Percentiles rank a stretch among this genome's conserved stretches.
Conservation (phyloP, 495 filamentous ascomycete genomes). For the Lasiosphaeris hirsuta region DNA sequence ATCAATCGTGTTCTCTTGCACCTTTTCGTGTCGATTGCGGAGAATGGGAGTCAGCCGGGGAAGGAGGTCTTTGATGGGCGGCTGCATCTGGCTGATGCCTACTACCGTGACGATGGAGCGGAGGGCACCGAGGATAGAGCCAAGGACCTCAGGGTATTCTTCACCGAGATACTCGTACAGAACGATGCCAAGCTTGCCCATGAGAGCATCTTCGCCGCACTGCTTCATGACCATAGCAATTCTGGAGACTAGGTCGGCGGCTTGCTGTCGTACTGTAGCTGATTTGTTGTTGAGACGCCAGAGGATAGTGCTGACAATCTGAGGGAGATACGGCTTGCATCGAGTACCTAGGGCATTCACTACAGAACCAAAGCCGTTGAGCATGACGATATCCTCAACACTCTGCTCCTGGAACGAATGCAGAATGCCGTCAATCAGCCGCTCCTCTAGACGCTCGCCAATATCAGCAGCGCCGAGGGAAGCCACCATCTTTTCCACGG, state of each 20-base stretch:
- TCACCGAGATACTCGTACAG: slow-evolving; percentile 98
- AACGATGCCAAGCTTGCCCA: slow-evolving; percentile 95
- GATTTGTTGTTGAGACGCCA: slow-evolving; percentile 98
- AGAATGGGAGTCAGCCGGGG: slow-evolving; percentile 95
- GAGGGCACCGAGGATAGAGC: slow-evolving; percentile 92
- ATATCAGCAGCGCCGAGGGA: slow-evolving; percentile 92
- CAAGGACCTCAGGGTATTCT: slow-evolving; percentile 97
- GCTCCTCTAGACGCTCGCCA: slow-evolving; percentile 85
- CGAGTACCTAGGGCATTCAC: slow-evolving; percentile 92
- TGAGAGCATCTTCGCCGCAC: slow-evolving; percentile 90
- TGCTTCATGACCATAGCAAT: slow-evolving; percentile 99
- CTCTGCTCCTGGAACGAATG: slow-evolving; percentile 98
- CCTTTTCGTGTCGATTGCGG: slow-evolving; percentile 98
- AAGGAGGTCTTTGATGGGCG: slow-evolving; percentile 94
- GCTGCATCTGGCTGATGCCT: slow-evolving; percentile 97
- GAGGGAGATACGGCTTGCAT: slow-evolving; percentile 93
- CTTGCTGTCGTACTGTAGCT: slow-evolving; percentile 92
- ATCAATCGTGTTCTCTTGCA: slow-evolving; percentile 99
- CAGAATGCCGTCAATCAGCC: slow-evolving; percentile 93
- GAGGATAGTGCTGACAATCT: slow-evolving; percentile 95
- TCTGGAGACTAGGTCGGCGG: slow-evolving; percentile 91
- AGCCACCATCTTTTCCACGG: slow-evolving; percentile 91
- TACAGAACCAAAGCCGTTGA: slow-evolving; percentile 98
- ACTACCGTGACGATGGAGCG: slow-evolving; percentile 97
- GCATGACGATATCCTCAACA: slow-evolving; percentile 90